Percentiles rank a stretch among this genome's conserved stretches.
Conservation (phyloP, 495 filamentous ascomycete genomes). For the Venustampulla echinocandica region DNA sequence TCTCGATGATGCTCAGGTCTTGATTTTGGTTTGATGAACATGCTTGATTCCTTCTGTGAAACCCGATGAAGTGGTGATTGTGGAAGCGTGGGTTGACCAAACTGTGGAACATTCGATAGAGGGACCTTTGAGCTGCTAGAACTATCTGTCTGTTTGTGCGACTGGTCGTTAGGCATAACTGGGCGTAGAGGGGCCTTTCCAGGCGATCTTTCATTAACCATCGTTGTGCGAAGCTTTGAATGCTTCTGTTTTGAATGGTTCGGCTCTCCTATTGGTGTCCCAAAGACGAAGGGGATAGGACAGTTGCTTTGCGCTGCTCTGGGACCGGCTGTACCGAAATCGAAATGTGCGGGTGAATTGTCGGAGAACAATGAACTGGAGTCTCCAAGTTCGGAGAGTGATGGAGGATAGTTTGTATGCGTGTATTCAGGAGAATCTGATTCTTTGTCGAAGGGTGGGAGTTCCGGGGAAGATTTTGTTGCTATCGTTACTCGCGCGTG, state of each 20-base stretch:
- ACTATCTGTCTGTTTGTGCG: background rate
- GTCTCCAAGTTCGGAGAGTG: conserved; percentile 24
- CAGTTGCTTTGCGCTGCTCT: background rate
- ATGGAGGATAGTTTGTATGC: background rate
- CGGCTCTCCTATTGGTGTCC: background rate
- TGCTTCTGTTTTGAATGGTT: too few relatives aligned
- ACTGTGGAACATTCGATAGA: conserved; percentile 12
- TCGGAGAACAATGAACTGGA: conserved; percentile 27
- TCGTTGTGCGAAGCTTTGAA: too few relatives aligned
- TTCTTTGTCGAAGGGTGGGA: too few relatives aligned
- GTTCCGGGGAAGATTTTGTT: too few relatives aligned
- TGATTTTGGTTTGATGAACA: conserved; percentile 20
- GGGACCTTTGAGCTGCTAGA: conserved; percentile 3
- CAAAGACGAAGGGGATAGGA: conserved; percentile 14
- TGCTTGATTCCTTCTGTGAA: conserved; percentile 10
- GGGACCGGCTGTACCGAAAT: conserved; percentile 1
- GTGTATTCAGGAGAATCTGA: conserved; percentile 1
- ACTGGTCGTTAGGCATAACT: conserved; percentile 11
- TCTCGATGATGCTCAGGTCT: conserved; percentile 20
- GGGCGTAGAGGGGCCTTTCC: conserved; percentile 18
- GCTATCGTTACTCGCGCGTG: too few relatives aligned
- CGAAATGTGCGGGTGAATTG: conserved; percentile 9
- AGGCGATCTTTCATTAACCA: conserved; percentile 25
- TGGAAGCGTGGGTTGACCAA: conserved; percentile 19
- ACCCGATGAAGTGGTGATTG: conserved; percentile 19